A percentile compares a stretch with the other conserved stretches of the same genome.
These are phyloP conservation scores for Aquilaria malaccensis DNA, from an alignment of 345 rosid species.

Conservation along the genomic window DNA sequence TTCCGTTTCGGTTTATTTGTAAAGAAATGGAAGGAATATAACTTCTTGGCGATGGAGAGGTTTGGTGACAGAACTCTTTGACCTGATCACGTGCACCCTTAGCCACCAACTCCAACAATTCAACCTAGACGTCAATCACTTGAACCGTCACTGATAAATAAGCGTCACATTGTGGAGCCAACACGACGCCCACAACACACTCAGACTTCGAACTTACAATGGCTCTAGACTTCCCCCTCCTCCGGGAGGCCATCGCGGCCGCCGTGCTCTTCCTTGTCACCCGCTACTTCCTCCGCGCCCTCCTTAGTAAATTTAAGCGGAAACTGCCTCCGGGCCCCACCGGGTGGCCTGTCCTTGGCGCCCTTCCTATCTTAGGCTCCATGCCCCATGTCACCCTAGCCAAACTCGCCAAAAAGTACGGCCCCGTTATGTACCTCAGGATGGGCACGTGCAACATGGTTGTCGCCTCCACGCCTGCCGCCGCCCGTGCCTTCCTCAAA, in stretches of 20 bases:
- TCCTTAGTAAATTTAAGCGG: conserved; percentile 1
- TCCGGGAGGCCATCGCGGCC: conserved; percentile 15
- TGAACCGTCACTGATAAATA: too few species aligned
- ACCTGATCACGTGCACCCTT: too few species aligned
- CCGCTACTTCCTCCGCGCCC: conserved; percentile 12
- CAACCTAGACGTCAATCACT: too few species aligned
- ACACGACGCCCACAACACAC: too few species aligned
- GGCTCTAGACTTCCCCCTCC: conserved; percentile 9
- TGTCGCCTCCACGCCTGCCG: conserved; percentile 48
- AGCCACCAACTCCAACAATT: too few species aligned
- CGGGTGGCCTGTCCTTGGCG: conserved; percentile 55
- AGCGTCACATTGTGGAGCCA: too few species aligned
- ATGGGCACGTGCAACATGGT: conserved; percentile 48
- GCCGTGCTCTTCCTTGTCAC: conserved; percentile 25
- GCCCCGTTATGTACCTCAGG: conserved; percentile 44
- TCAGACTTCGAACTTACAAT: neutral
- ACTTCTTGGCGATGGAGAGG: too few species aligned
- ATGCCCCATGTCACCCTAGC: conserved; percentile 53
- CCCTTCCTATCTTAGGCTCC: conserved; percentile 43
- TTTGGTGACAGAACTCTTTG: too few species aligned
- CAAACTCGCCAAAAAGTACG: conserved; percentile 41
- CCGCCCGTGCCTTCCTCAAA: conserved; percentile 50
- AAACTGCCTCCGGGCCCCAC: conserved; percentile 42
- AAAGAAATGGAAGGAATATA: too few species aligned
- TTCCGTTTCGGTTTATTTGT: too few species aligned